phyloP scores from a whole-genome alignment of 345 rosid genomes.

The Gossypium australe region DNA sequence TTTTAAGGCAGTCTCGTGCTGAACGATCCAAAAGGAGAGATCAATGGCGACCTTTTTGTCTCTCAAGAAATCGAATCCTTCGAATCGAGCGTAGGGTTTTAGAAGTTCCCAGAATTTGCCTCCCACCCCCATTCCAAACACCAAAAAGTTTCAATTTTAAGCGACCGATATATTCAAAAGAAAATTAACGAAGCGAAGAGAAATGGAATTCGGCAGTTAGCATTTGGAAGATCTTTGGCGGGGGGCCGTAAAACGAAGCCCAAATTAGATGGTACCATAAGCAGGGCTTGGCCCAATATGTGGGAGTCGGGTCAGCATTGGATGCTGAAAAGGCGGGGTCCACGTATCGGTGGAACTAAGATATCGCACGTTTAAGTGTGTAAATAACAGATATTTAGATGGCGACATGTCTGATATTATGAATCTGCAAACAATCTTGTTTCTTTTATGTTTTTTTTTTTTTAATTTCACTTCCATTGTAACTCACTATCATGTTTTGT shows the following conservation, averaged over 20 bases:
- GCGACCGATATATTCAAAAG: not conserved
- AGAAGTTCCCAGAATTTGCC: slow-evolving; percentile 90
- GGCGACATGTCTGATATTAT: not conserved
- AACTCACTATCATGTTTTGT: not conserved
- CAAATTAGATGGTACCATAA: too few relatives aligned
- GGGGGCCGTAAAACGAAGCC: not conserved
- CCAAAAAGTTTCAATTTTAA: not conserved
- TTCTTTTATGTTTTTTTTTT: not conserved
- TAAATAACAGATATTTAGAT: not conserved
- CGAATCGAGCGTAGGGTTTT: slow-evolving; percentile 48
- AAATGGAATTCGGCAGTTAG: not conserved
- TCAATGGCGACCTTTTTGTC: slow-evolving; percentile 79
- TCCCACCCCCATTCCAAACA: slow-evolving; percentile 62
- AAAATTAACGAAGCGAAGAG: not conserved
- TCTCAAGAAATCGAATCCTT: slow-evolving; percentile 64
- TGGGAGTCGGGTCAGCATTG: not conserved
- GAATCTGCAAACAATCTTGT: not conserved
- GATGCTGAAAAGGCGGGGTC: not conserved
- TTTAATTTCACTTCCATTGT: not conserved
- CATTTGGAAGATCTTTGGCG: not conserved
- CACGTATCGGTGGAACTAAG: not conserved
- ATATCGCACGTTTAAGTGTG: not conserved
- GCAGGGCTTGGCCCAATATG: not conserved
- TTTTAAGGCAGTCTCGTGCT: slow-evolving; percentile 76
- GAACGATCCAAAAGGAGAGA: slow-evolving; percentile 82